Evolutionary conservation across 2,329 filamentous ascomycete species (phyloP).

Genomic region (Pseudocercospora cruenta): DNA sequence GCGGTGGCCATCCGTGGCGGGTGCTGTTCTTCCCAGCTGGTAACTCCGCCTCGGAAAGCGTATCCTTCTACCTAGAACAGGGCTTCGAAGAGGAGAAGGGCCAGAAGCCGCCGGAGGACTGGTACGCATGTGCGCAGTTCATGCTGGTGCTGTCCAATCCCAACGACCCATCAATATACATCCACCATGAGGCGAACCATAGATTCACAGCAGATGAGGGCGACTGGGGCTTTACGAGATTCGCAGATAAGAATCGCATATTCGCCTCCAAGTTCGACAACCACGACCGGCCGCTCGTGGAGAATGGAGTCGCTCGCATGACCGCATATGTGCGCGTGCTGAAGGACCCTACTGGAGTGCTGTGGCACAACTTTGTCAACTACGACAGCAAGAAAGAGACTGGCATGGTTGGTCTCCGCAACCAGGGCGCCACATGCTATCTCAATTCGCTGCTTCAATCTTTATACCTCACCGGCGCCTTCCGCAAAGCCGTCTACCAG

Average conservation of each 20-base stretch:
- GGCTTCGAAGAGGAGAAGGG: slow-evolving; percentile 74
- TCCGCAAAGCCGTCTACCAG: slow-evolving; percentile 95
- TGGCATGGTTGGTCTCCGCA: slow-evolving; percentile 93
- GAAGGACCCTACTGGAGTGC: slow-evolving; percentile 82
- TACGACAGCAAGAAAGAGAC: slow-evolving; percentile 99
- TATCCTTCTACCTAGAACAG: slow-evolving; percentile 95
- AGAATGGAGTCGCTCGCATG: slow-evolving; percentile 76
- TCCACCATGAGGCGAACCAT: slow-evolving; percentile 80
- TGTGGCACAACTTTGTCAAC: slow-evolving; percentile 90
- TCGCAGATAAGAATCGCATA: slow-evolving; percentile 83
- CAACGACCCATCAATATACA: slow-evolving; percentile 82
- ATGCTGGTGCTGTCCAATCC: slow-evolving; percentile 92
- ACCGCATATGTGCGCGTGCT: slow-evolving; percentile 81
- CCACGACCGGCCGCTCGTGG: slow-evolving; percentile 69
- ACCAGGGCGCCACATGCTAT: slow-evolving; percentile 78
- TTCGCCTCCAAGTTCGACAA: slow-evolving; percentile 79
- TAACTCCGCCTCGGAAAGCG: slow-evolving; percentile 84
- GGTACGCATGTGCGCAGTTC: slow-evolving; percentile 97
- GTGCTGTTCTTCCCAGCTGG: slow-evolving; percentile 94
- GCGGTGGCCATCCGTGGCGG: slow-evolving; percentile 88
- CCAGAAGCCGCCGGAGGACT: slow-evolving; percentile 77
- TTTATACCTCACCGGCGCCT: slow-evolving; percentile 69
- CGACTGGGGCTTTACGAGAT: slow-evolving; percentile 98
- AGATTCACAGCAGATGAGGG: slow-evolving; percentile 95
- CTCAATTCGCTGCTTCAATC: slow-evolving; percentile 55